phyloP scores from a whole-genome alignment of 176 grass and related monocot species.

The Musa acuminata region DNA sequence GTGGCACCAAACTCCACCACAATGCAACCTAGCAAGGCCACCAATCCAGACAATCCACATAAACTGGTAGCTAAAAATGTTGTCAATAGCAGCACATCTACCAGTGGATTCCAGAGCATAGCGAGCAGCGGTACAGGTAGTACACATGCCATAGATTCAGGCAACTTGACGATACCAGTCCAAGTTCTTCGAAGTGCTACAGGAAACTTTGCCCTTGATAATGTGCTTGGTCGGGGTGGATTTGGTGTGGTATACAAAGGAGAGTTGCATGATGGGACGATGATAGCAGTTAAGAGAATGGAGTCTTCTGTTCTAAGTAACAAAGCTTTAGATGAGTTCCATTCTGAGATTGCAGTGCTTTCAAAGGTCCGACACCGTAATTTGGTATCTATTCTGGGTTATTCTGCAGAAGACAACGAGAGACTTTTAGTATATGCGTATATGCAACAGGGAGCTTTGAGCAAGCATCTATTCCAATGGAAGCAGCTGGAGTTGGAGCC shows the following conservation, averaged over 20 bases:
- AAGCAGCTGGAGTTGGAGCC: conserved; percentile 54
- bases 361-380: conserved; percentile 96
- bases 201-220: conserved; percentile 58
- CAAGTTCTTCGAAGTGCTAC: conserved; percentile 66
- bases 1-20: conserved; percentile 31
- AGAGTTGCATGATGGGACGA: conserved; percentile 67
- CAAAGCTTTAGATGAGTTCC: conserved; percentile 91
- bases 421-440: conserved; percentile 88
- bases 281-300: conserved; percentile 97
- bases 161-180: conserved; percentile 56
- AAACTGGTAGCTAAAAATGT: conserved; percentile 40
- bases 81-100: conserved; percentile 17
- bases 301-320: conserved; percentile 64
- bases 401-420: conserved; percentile 60
- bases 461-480: conserved; percentile 85
- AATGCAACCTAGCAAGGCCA: conserved; percentile 45
- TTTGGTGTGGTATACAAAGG: conserved; percentile 89
- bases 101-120: conserved; percentile 18
- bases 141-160: conserved; percentile 38
- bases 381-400: conserved; percentile 83
- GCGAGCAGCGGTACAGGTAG: conserved; percentile 26
- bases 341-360: conserved; percentile 74
- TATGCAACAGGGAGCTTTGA: conserved; percentile 87
- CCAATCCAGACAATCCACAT: conserved; percentile 40
- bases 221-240: conserved; percentile 73